These are phyloP conservation scores for Eucalyptus shirleyi DNA, from an alignment of 345 rosid species.

Conservation along the genomic window DNA sequence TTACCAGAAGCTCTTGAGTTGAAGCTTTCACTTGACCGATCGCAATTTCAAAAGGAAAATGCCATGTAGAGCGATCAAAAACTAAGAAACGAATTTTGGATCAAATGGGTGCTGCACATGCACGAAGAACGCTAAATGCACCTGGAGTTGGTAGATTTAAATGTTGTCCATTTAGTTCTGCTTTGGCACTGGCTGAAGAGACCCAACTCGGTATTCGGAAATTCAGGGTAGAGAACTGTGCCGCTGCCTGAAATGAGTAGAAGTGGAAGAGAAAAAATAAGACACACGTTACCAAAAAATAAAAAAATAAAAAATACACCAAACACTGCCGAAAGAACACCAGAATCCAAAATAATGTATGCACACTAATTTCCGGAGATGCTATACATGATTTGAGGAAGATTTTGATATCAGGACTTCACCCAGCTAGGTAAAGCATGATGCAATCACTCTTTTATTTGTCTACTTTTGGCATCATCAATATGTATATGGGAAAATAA, in stretches of 20 bases:
- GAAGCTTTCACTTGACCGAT: background rate
- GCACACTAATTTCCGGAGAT: background rate
- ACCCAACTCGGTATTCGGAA: conserved; percentile 78
- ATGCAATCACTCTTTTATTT: background rate
- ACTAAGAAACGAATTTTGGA: background rate
- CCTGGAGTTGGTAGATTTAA: conserved; percentile 55
- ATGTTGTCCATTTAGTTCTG: conserved; percentile 36
- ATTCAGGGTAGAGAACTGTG: conserved; percentile 44
- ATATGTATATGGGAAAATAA: background rate
- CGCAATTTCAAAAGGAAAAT: background rate
- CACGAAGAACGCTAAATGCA: background rate
- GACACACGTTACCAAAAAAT: background rate
- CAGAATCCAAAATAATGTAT: background rate
- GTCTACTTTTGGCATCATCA: background rate
- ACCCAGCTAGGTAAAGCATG: background rate
- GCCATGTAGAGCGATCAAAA: background rate
- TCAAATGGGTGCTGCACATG: background rate
- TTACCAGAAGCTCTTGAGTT: background rate
- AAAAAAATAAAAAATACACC: background rate
- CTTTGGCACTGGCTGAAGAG: conserved; percentile 36
- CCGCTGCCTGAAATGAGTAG: conserved; percentile 21
- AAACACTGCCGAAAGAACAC: background rate
- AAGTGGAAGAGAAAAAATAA: background rate
- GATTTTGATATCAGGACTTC: background rate
- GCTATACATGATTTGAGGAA: background rate